Evolutionary conservation across 2,329 filamentous ascomycete species (phyloP), one percentile per base, ranked within the genome.

Genomic region (Monilinia fructicola): DNA sequence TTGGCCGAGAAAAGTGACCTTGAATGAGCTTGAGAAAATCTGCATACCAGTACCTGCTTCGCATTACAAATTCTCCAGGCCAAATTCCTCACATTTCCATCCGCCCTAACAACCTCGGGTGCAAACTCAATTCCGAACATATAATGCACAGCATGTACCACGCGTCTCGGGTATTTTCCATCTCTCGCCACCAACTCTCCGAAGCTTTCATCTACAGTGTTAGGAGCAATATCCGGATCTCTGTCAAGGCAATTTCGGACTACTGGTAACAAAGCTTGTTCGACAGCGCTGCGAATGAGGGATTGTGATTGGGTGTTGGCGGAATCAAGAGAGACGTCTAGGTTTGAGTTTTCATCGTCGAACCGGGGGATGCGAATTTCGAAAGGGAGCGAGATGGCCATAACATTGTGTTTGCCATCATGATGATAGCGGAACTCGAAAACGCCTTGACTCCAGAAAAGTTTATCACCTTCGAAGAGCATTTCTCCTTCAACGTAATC

Each of bases 371-470:
- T 92, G 55, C 88, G 87, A 66, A 98, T 90, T 78, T 97, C 94
- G 73, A 99, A 99, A 0, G 95, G 93, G 72, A 92, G 86, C 6
- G 93, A 97, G 68, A 98, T 91, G 23, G 92, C 87, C 91, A 99
- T 95, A 75, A 96, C 93, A 71, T 90, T 92, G 79, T 99, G 93
- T 74, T 90, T 90, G 66, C 93, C 93, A 72, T 92, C 89, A 78
- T 99, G 95, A 78, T 99, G 95, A 79, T 97, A 97, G 52, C 95
- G 88, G 81, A 99, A 96, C 76, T 99, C 95, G 75, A 97, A 99
- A 3, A 96, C 91, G 65, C 95, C 95, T 69, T 94, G 91, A 0
- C 91, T 96, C 95, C 95, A 99, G 89, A 92, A 99, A 2, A 97
- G 84, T 79, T 96, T 97, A 80, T 98, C 93, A 58, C 95, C 93